Evolutionary conservation across 2,329 filamentous ascomycete genomes (phyloP), one percentile per base, ranked within the genome.

Genomic region (Aspergillus glaucus): DNA sequence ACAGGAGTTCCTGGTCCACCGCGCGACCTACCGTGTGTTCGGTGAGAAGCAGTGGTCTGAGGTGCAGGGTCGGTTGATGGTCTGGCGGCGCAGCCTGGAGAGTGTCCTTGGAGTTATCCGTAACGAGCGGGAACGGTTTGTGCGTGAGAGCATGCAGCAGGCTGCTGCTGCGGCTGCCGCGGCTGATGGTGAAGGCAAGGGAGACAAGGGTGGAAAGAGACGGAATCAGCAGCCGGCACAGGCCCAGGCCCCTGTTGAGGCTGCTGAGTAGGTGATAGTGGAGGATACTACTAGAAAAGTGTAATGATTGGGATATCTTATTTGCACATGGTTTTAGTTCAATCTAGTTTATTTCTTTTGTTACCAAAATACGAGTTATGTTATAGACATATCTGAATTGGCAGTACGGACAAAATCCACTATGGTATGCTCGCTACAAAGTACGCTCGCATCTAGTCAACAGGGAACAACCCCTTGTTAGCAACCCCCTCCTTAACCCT

Each of bases 41-140:
- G 89, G 89, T 60, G 89, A 95, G 77, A 94, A 94, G 79, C 93
- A 98, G 77, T 98, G 94, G 90, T 84, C 87, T 60, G 92, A 98
- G 77, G 86, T 98, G 47, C 87, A 89, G 52, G 88, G 87, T 55
- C 81, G 92, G 54, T 77, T 98, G 62, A 91, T 95, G 73, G 87
- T 90, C 69, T 97, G 92, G 92, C 85, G 87, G 70, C 79, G 82
- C 60, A 92, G 88, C 60, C 76, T 97, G 62, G 80, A 82, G 65
- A 83, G 82, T 58, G 90, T 98, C 15, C 76, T 94, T 59, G 76
- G 78, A 48, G 88, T 93, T 42, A 80, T 97, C 57, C 82, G 85
- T 63, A 77, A 81, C 66, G 88, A 95, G 76, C 86, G 94, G 77
- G 79, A 85, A 72, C 85, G 87, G 62, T 91, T 86, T 58, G 79